These are phyloP conservation scores for Aureobasidium pullulans DNA, from an alignment of 2,329 filamentous ascomycete species.

Conservation along the genomic window DNA sequence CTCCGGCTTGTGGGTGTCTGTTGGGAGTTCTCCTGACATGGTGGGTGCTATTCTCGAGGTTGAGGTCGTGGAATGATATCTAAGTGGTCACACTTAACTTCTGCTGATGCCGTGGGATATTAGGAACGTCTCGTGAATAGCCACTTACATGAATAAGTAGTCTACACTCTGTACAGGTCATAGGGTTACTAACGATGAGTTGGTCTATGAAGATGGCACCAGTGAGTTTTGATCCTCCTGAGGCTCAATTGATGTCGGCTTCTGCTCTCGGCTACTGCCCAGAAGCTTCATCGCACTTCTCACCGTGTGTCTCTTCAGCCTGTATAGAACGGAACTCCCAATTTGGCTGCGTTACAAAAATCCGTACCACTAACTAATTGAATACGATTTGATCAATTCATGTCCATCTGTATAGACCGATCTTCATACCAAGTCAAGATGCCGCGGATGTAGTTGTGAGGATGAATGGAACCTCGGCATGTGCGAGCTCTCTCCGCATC, in stretches of 20 bases:
- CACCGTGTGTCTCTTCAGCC: background rate
- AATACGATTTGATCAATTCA: background rate
- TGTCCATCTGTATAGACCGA: background rate
- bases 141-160: background rate
- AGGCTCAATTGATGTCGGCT: background rate
- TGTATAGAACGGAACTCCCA: background rate
- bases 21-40: conserved; percentile 1
- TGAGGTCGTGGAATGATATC: background rate
- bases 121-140: background rate
- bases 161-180: no score
- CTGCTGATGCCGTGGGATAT: background rate
- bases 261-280: background rate
- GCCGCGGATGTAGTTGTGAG: conserved; percentile 1
- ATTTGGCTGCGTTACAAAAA: no score
- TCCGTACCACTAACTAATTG: background rate
- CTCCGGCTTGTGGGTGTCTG: background rate
- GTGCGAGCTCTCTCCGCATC: conserved; percentile 8
- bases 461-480: conserved; percentile 12
- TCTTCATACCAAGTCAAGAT: background rate
- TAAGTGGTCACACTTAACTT: background rate
- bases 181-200: background rate
- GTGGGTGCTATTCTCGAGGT: background rate
- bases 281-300: background rate
- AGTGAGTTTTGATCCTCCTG: background rate
- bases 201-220: no score